Base-by-base conservation (phyloP, 768 basidiomycete species). In the Cystobasidium tubakii region DNA sequence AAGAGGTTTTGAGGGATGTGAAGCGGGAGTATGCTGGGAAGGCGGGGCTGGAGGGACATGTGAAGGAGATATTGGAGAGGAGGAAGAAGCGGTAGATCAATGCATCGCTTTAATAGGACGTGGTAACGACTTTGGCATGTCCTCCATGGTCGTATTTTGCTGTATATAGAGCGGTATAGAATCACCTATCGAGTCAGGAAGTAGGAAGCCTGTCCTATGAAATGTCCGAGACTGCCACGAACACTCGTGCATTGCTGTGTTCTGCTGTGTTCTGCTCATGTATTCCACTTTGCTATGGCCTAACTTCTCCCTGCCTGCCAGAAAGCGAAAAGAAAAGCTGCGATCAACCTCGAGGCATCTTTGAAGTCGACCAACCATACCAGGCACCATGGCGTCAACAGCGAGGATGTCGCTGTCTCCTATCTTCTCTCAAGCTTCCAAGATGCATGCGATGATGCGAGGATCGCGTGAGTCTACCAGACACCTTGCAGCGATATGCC, bases 31-130 rank as follows among this genome's bases (percentile, higher is more conserved):
- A 31, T 86, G 87, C 63, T 6, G 80, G 81, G 29, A 85, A 86
- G 79, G 83, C 79, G 55, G 91, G 90, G 31, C 86, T 91, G 1
- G 83, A 82, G 78, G 88, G 88, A 77, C 95, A 93, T 82, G 83
- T 95, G 25, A 76, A 86, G 46, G 92, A 93, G 76, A 87, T 96
- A 60, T 85, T 90, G 17, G 79, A 83, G 72, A 87, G 92, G 77
- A 85, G 83, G 78, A 91, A 90, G 78, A 83, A 84, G 44, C 80
- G 63, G 1, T 74, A 53, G 46, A 19, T 9, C 46, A n/a, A 3
- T 9, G 46, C 7, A 42, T 42, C 17, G 42, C 42, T 7, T 42
- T 42, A n/a, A n/a, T n/a, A n/a, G n/a, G n/a, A n/a, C n/a, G n/a
- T n/a, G n/a, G n/a, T n/a, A n/a, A n/a, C n/a, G n/a, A n/a, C n/a